Evolutionary conservation across 306 rosid genomes (phyloP).

Genomic region (Lupinus albus): DNA sequence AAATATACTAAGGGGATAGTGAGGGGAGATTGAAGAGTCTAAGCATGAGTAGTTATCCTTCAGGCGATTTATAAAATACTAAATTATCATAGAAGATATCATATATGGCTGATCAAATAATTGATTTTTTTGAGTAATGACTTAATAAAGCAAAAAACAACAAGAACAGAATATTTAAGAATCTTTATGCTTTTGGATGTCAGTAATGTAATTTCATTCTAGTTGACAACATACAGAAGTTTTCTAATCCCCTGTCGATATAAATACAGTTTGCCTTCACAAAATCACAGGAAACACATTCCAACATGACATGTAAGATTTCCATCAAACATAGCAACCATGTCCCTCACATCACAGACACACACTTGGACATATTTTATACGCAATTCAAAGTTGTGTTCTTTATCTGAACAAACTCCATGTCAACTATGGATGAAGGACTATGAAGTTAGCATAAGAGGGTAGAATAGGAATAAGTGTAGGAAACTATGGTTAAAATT

Average conservation of each 20-base stretch:
- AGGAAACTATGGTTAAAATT: too few relatives aligned
- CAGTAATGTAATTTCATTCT: constrained; percentile 11
- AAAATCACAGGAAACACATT: constrained; percentile 7
- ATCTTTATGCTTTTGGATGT: constrained; percentile 25
- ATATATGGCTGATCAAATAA: constrained; percentile 10
- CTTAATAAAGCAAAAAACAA: constrained; percentile 15
- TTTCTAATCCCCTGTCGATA: neutral
- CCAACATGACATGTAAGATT: constrained; percentile 24
- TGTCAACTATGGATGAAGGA: too few relatives aligned
- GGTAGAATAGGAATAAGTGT: too few relatives aligned
- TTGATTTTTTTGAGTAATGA: constrained; percentile 2
- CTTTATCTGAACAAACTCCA: constrained; percentile 12
- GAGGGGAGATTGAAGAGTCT: constrained; percentile 16
- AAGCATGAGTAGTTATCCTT: constrained; percentile 34
- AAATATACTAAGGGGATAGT: constrained; percentile 11
- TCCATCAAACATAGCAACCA: constrained; percentile 13
- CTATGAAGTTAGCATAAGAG: too few relatives aligned
- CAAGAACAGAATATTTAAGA: constrained; percentile 10
- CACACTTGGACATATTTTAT: constrained; percentile 15
- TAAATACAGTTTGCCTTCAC: neutral
- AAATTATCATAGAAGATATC: constrained; percentile 10
- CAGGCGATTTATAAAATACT: neutral
- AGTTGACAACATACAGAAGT: constrained; percentile 27
- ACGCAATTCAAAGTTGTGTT: constrained; percentile 1
- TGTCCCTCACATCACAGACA: constrained; percentile 15